Percentiles rank a stretch among this genome's conserved stretches.
Evolutionary conservation across 2,329 filamentous ascomycete genomes (phyloP).

Genomic region (Aureobasidium sp.): DNA sequence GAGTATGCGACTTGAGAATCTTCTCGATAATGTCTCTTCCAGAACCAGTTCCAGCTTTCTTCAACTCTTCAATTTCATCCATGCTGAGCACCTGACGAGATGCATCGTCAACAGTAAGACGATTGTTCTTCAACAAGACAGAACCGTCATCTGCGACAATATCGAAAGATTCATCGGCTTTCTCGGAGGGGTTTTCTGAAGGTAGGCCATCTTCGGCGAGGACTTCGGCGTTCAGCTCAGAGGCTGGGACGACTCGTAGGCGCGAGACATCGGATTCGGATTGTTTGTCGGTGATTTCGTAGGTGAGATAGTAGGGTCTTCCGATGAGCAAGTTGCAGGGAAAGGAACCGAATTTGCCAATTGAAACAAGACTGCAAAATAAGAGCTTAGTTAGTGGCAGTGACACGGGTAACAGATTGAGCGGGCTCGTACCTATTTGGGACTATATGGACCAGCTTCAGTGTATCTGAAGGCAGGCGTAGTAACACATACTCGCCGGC

Average conservation of each 20-base stretch:
- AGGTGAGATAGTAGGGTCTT: constrained; percentile 87
- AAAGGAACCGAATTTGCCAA: constrained; percentile 91
- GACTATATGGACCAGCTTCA: constrained; percentile 49
- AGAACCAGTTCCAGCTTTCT: constrained; percentile 63
- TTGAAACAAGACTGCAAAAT: constrained; percentile 48
- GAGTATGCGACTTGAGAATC: constrained; percentile 79
- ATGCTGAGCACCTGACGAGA: constrained; percentile 66
- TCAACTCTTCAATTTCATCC: constrained; percentile 62
- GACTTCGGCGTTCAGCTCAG: constrained; percentile 73
- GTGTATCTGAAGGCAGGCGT: constrained; percentile 49
- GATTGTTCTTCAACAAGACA: constrained; percentile 52
- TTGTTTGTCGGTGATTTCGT: constrained; percentile 69
- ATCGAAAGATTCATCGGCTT: constrained; percentile 30
- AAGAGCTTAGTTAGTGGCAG: not conserved
- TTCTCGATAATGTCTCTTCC: constrained; percentile 90
- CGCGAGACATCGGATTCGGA: constrained; percentile 52
- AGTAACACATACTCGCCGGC: constrained; percentile 45
- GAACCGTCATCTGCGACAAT: constrained; percentile 40
- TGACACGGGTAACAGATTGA: not conserved
- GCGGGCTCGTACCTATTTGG: constrained; percentile 54
- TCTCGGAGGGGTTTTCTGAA: constrained; percentile 10
- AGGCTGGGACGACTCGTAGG: constrained; percentile 68
- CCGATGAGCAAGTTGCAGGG: constrained; percentile 81
- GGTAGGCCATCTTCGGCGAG: constrained; percentile 50
- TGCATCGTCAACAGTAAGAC: constrained; percentile 53